These are phyloP conservation scores for Fusarium nematophilum DNA, from an alignment of 2,329 filamentous ascomycete genomes.

Conservation along the genomic window DNA sequence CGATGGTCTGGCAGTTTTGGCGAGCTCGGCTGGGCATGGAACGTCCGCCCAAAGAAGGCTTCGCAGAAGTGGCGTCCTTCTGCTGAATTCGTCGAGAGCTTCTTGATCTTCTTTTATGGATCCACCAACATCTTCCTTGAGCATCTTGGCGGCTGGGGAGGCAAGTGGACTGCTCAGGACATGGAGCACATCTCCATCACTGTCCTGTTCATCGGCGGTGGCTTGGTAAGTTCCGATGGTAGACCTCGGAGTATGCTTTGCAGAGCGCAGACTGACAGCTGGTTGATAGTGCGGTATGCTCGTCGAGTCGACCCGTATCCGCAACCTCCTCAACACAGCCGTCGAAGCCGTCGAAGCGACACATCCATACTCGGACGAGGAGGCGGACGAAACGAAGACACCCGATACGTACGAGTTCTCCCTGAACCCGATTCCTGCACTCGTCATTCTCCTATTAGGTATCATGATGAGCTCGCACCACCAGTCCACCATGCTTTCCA, in stretches of 20 bases:
- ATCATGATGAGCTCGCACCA: constrained; percentile 97
- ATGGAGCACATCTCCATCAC: constrained; percentile 94
- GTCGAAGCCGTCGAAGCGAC: constrained; percentile 52
- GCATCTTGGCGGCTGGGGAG: constrained; percentile 80
- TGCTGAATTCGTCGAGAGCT: constrained; percentile 90
- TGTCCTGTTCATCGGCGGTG: constrained; percentile 92
- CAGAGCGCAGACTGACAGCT: constrained; percentile 38
- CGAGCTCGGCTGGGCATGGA: constrained; percentile 96
- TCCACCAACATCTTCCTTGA: constrained; percentile 92
- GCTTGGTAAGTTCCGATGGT: constrained; percentile 69
- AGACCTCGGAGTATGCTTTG: not conserved
- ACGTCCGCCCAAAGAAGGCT: constrained; percentile 72
- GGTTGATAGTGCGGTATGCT: constrained; percentile 79
- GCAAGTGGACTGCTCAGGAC: constrained; percentile 80
- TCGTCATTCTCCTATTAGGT: constrained; percentile 88
- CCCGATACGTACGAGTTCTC: constrained; percentile 79
- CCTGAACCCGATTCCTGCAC: constrained; percentile 87
- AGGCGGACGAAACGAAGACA: constrained; percentile 61
- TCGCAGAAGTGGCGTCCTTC: constrained; percentile 77
- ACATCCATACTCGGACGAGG: constrained; percentile 55
- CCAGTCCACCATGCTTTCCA: constrained; percentile 83
- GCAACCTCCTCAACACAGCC: constrained; percentile 72
- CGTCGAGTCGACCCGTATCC: constrained; percentile 78
- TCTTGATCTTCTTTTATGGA: constrained; percentile 91
- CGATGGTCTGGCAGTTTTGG: constrained; percentile 92